A percentile compares a stretch with the other conserved stretches of the same genome.
These are phyloP conservation scores for Ramaria sp. DNA, from an alignment of 768 basidiomycete species.

Conservation along the genomic window DNA sequence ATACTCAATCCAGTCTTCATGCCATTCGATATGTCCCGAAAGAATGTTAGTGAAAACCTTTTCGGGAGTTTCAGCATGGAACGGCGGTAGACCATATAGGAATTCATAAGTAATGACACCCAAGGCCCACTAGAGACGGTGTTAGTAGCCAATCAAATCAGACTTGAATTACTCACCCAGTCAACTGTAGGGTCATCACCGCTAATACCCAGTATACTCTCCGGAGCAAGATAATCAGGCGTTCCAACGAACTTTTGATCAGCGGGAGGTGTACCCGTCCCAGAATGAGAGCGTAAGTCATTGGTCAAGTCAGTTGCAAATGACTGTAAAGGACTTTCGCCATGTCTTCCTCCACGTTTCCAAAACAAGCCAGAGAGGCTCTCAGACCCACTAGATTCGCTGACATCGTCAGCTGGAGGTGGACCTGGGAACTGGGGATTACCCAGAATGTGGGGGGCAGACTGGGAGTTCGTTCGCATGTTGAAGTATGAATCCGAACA, in stretches of 20 bases:
- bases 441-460: conserved; percentile 46
- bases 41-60: conserved; percentile 98
- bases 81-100: conserved; percentile 91
- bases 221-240: conserved; percentile 94
- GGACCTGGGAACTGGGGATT: conserved; percentile 46
- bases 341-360: conserved; percentile 27
- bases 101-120: conserved; percentile 99
- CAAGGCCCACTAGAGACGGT: conserved; percentile 74
- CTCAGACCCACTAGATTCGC: conserved; percentile 84
- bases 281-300: conserved; percentile 69
- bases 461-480: conserved; percentile 40
- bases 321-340: conserved; percentile 74
- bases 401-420: conserved; percentile 62
- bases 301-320: conserved; percentile 80
- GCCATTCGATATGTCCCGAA: conserved; percentile 90
- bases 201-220: conserved; percentile 89
- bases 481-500: conserved; percentile 65
- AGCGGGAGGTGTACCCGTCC: conserved; percentile 56
- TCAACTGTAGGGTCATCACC: conserved; percentile 94
- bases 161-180: conserved; percentile 55
- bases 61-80: conserved; percentile 95
- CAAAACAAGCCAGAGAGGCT: conserved; percentile 45
- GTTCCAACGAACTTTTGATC: conserved; percentile 96
- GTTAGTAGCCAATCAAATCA: conserved; percentile 7
- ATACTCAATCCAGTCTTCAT: conserved; percentile 84